Percentiles rank a stretch among this genome's conserved stretches.
phyloP scores from a whole-genome alignment of 2,329 filamentous ascomycete genomes.

The Xylaria sp. region DNA sequence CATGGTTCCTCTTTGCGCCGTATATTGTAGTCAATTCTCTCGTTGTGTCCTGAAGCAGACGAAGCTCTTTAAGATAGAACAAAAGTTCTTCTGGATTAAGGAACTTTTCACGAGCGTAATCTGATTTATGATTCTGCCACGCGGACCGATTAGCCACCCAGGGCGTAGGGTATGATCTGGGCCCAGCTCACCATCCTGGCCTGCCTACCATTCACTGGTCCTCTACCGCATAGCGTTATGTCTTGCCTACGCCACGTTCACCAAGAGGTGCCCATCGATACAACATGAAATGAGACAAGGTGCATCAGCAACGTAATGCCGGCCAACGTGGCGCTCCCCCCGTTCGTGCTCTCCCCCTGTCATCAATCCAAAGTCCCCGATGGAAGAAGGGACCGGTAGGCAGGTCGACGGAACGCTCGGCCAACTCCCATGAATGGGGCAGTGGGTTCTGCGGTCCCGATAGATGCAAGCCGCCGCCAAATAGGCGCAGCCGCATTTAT shows the following conservation, averaged over 20 bases:
- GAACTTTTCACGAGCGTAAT: not conserved
- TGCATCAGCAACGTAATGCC: slow-evolving; percentile 28
- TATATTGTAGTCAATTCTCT: not conserved
- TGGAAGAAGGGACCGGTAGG: not conserved
- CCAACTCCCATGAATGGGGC: not conserved
- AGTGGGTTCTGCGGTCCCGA: not conserved
- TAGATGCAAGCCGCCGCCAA: slow-evolving; percentile 13
- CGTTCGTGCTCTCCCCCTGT: slow-evolving; percentile 19
- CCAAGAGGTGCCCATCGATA: slow-evolving; percentile 29
- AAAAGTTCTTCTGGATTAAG: not conserved
- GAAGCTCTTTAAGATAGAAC: not conserved
- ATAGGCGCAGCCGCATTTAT: slow-evolving; percentile 16
- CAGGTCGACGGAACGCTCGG: slow-evolving; percentile 30
- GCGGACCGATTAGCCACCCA: slow-evolving; percentile 16
- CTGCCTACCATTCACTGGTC: not conserved
- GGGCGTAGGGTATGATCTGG: not conserved
- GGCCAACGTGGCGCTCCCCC: slow-evolving; percentile 23
- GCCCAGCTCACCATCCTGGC: not conserved
- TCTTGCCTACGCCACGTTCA: slow-evolving; percentile 22
- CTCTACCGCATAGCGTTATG: not conserved
- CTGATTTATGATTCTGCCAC: not conserved
- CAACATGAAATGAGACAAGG: slow-evolving; percentile 8
- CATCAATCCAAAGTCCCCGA: slow-evolving; percentile 25
- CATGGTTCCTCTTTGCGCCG: not conserved
- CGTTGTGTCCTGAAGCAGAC: not conserved